These are phyloP conservation scores for Diaporthe vaccinii DNA, from an alignment of 2,329 filamentous ascomycete species.

Conservation along the genomic window DNA sequence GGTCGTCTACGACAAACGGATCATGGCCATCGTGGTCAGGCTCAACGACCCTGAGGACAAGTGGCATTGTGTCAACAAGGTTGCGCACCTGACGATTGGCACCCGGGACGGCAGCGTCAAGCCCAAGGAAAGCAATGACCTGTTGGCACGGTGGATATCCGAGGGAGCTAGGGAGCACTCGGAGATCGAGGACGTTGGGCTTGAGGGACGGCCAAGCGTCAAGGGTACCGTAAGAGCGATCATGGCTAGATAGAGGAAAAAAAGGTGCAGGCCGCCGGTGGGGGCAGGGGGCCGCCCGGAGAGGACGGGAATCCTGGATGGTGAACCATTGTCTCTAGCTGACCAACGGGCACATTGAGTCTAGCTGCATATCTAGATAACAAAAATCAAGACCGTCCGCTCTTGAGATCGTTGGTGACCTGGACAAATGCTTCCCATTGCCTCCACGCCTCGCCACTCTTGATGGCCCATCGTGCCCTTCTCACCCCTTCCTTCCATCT, in stretches of 20 bases:
- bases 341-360: not conserved
- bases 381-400: not conserved
- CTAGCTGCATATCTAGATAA: not conserved
- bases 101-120: conserved; percentile 82
- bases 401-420: conserved; percentile 72
- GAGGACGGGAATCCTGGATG: not conserved
- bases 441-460: conserved; percentile 86
- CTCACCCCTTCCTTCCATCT: conserved; percentile 96
- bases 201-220: conserved; percentile 63
- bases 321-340: not conserved
- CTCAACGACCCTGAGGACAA: conserved; percentile 68
- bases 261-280: not conserved
- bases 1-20: conserved; percentile 85
- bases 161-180: conserved; percentile 59
- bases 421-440: conserved; percentile 89
- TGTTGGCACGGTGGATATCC: conserved; percentile 82
- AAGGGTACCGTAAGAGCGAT: conserved; percentile 64
- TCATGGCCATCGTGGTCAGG: conserved; percentile 93
- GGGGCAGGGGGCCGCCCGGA: not conserved
- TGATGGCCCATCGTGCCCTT: conserved; percentile 87
- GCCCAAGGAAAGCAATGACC: conserved; percentile 92
- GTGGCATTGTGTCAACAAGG: conserved; percentile 80
- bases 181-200: conserved; percentile 61
- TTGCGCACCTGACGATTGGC: conserved; percentile 91
- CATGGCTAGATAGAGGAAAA: conserved; percentile 58